phyloP scores from a whole-genome alignment of 1,284 basidiomycete species.

The Anthracocystis panici-leucophaei region DNA sequence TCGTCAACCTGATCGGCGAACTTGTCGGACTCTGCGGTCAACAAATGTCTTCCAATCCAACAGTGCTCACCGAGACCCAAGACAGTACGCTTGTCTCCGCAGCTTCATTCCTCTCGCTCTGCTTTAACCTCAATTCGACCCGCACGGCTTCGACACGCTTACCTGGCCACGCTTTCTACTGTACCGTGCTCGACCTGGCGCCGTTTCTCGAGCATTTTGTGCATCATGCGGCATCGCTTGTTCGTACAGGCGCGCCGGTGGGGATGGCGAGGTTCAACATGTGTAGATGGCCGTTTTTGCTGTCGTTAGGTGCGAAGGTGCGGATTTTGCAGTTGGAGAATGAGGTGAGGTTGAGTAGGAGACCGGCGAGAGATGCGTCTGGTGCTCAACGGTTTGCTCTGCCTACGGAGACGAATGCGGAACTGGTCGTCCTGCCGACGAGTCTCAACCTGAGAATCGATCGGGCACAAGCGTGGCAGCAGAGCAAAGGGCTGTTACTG shows the following conservation, averaged over 20 bases:
- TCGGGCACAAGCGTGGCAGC: constrained; percentile 18
- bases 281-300: constrained; percentile 33
- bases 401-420: constrained; percentile 2
- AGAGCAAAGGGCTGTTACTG: constrained; percentile 29
- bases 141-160: constrained; percentile 13
- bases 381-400: background rate
- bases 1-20: constrained; percentile 23
- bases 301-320: constrained; percentile 53
- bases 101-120: constrained; percentile 26
- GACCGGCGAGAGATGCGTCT: background rate
- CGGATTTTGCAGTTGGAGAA: constrained; percentile 52
- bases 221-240: constrained; percentile 22
- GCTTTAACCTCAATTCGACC: constrained; percentile 23
- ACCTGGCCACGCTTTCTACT: constrained; percentile 38
- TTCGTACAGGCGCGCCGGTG: background rate
- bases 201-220: constrained; percentile 51
- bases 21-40: constrained; percentile 45
- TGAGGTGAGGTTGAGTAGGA: constrained; percentile 29
- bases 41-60: constrained; percentile 38
- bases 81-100: constrained; percentile 27
- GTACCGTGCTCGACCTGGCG: constrained; percentile 38
- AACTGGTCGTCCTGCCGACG: constrained; percentile 22
- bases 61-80: constrained; percentile 32
- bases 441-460: constrained; percentile 31
- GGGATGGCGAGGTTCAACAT: constrained; percentile 42